Evolutionary conservation across 2,329 filamentous ascomycete genomes (phyloP).

Genomic region (Botryosphaeria dothidea): DNA sequence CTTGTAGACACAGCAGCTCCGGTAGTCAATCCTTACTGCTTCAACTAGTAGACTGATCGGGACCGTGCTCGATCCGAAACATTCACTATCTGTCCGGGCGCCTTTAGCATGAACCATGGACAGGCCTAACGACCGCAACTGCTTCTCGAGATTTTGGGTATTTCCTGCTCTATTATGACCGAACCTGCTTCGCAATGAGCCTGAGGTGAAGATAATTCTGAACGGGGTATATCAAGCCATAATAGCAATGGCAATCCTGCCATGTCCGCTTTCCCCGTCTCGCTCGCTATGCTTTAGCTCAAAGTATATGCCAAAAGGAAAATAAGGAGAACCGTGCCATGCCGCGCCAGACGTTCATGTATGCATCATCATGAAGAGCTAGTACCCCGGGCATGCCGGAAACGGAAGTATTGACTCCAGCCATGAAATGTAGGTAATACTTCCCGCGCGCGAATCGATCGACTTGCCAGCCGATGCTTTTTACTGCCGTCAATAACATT

Average conservation of each 20-base stretch:
- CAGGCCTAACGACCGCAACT: not conserved
- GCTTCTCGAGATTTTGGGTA: not conserved
- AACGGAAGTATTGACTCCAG: not conserved
- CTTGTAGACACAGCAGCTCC: too few species aligned
- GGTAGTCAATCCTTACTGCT: too few species aligned
- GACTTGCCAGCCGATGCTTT: too few species aligned
- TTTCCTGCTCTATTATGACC: not conserved
- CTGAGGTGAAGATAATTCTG: not conserved
- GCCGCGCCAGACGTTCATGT: not conserved
- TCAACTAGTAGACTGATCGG: too few species aligned
- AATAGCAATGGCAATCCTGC: slow-evolving; percentile 20
- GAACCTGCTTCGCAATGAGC: not conserved
- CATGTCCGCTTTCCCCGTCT: not conserved
- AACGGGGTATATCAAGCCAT: slow-evolving; percentile 13
- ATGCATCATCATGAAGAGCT: not conserved
- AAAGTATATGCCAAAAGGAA: not conserved
- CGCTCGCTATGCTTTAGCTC: slow-evolving; percentile 5
- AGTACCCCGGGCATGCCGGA: not conserved
- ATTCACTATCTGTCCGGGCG: too few species aligned
- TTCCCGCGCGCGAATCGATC: not conserved
- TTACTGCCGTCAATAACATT: too few species aligned
- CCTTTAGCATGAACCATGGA: too few species aligned
- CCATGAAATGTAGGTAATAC: not conserved
- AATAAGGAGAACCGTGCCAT: not conserved
- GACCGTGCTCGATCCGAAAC: too few species aligned